Base-by-base conservation (phyloP, 2,329 filamentous ascomycete genomes). In the Gaeumannomyces sp. region DNA sequence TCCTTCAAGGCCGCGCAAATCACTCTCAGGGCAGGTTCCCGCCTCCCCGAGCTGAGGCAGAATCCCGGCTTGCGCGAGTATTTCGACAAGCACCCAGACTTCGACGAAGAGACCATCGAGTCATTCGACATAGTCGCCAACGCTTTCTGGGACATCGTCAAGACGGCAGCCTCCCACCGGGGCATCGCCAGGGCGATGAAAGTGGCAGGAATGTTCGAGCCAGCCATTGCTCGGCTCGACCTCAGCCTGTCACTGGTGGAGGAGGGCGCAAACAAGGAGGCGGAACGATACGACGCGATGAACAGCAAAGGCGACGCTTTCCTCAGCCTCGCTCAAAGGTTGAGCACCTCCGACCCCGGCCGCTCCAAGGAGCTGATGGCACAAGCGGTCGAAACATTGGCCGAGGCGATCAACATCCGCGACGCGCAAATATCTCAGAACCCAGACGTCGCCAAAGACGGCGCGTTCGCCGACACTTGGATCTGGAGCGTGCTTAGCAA, bases 121-220 rank as follows among this genome's bases (percentile, higher is more conserved):
- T 66, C 65, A 22, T 61, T 66, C 31, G 59, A 62, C 16, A 38
- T 66, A 10, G 59, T 66, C 14, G 59, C 62, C 25, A 59, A 64
- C 50, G 65, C 62, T 8, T 66, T 66, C 33, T 64, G 62, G 62
- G 62, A 66, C 50, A 64, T 66, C 50, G 65, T 60, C 27, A 66
- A 66, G 56, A 64, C 65, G 16, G 19, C 65, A 16, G 27, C 16
- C 2, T 56, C 65, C 7, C 64, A 64, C 27, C 27, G 60, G 27
- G 59, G 59, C n/a, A 66, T 66, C 33, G 65, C 62, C 25, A 66
- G 62, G 65, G 65, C 65, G 13, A 62, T 66, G 62, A 64, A 60
- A 25, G 3, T 11, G 10, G 31, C 5, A 6, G n/a, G 27, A 2
- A 22, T 62, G 14, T 62, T 45, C 31, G 53, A 63, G 31, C 50